Evolutionary conservation across 192 early-diverging fungal genomes (phyloP).

Genomic region (Tieghemiomyces parasiticus): DNA sequence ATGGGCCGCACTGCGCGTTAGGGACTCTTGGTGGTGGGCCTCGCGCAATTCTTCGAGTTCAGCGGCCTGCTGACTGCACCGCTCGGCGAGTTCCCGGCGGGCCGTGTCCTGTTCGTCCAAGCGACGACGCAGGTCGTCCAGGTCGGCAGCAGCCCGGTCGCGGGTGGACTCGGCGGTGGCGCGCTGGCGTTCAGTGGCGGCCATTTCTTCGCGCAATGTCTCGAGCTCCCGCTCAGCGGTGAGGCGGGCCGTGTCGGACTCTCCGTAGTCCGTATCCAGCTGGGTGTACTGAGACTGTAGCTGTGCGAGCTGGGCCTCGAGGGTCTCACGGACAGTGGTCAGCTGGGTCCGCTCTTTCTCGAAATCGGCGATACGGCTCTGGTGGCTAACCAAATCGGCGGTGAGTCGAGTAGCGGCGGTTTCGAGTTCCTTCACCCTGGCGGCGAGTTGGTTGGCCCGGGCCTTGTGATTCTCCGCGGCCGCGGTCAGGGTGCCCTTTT

Average conservation of each 20-base stretch:
- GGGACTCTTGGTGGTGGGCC: slow-evolving; percentile 38
- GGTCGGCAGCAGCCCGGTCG: slow-evolving; percentile 25
- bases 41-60: slow-evolving; percentile 54
- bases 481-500: slow-evolving; percentile 12
- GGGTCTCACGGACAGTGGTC: slow-evolving; percentile 16
- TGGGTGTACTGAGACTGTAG: slow-evolving; percentile 6
- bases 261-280: slow-evolving; percentile 1
- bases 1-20: slow-evolving; percentile 32
- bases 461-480: slow-evolving; percentile 13
- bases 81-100: slow-evolving; percentile 31
- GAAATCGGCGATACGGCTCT: slow-evolving; percentile 16
- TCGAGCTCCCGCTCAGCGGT: slow-evolving; percentile 13
- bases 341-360: slow-evolving; percentile 17
- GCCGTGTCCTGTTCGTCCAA: slow-evolving; percentile 43
- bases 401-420: slow-evolving; percentile 19
- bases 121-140: slow-evolving; percentile 41
- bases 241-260: neutral
- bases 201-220: slow-evolving; percentile 10
- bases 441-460: slow-evolving; percentile 22
- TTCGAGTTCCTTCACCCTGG: slow-evolving; percentile 25
- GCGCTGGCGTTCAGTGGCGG: neutral
- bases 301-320: slow-evolving; percentile 15
- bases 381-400: slow-evolving; percentile 18
- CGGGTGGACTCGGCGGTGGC: neutral
- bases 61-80: slow-evolving; percentile 33